Percentiles rank a stretch among this genome's conserved stretches.
phyloP scores from a whole-genome alignment of 2,329 filamentous ascomycete species.

The Colletotrichum sp. region DNA sequence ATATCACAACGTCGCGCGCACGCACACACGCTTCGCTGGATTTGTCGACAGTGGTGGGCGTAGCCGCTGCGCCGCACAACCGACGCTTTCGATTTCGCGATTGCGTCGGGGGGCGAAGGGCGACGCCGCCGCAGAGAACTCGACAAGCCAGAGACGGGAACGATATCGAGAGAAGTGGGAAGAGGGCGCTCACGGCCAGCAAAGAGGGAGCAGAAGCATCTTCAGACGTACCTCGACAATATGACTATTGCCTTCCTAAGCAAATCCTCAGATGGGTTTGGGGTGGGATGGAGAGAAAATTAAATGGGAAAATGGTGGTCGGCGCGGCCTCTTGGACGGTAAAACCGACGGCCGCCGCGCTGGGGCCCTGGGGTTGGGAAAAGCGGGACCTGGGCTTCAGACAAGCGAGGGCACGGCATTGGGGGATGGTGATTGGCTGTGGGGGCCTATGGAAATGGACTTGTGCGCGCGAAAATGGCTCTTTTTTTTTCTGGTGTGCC shows the following conservation, averaged over 20 bases:
- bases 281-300: constrained; percentile 32
- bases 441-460: background rate
- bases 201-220: constrained; percentile 43
- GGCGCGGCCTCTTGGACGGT: background rate
- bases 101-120: background rate
- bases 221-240: constrained; percentile 69
- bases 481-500: background rate
- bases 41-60: background rate
- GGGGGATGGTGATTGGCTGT: background rate
- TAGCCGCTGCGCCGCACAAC: background rate
- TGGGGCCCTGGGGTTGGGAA: background rate
- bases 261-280: constrained; percentile 59
- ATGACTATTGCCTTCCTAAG: constrained; percentile 66
- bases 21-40: background rate
- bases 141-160: constrained; percentile 20
- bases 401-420: constrained; percentile 19
- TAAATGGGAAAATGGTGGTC: constrained; percentile 7
- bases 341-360: background rate
- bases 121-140: background rate
- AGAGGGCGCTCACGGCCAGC: constrained; percentile 21
- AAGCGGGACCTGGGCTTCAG: constrained; percentile 26
- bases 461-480: background rate
- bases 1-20: background rate
- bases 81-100: constrained; percentile 16
- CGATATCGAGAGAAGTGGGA: background rate